Base-by-base conservation (phyloP, 2,329 filamentous ascomycete genomes). In the Microdochium paspali region DNA sequence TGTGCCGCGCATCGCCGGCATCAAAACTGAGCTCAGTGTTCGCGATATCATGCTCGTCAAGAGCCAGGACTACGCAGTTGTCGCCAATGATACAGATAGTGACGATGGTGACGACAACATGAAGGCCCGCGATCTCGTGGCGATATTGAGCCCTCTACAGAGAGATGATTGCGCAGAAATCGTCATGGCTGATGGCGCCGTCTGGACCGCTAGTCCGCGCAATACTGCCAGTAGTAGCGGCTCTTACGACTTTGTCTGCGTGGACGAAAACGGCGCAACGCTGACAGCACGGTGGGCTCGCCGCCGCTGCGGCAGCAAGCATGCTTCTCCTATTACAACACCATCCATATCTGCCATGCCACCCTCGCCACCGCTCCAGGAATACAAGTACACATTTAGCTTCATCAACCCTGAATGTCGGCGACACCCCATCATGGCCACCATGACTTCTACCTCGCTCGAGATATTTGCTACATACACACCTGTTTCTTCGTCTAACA, bases 381-480 rank as follows among this genome's bases (percentile, higher is more conserved):
- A 79, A 44, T 68, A 66, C 49, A 81, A 79, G 59, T 90, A 83
- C 68, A 87, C 80, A 9, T 91, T 91, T 61, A 89, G 84, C 66
- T 79, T 88, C 51, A 82, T 91, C 56, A 79, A 85, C 54, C 79
- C 85, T 0, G 75, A 76, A 44, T 79, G 77, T 9, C 73, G 84
- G 28, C 79, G 83, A 12, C 87, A 91, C 58, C 86, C 87, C 4
- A 79, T 90, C 57, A 76, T 90, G 66, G 87, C 84, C 1, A 79
- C 75, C 2, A 70, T 91, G 42, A 82, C 77, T 3, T 73, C 74
- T 12, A 71, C 73, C 4, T 77, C 74, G 12, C 75, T 91, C 25
- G 81, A 87, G 45, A 77, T 91, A 44, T 77, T 81, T 50, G 82
- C 90, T 53, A 73, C 71, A 2, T 90, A 88, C 60, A 77, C 71